Base-by-base conservation (phyloP, 352 stramenopile species). In the Phytopythium oedochilum region DNA sequence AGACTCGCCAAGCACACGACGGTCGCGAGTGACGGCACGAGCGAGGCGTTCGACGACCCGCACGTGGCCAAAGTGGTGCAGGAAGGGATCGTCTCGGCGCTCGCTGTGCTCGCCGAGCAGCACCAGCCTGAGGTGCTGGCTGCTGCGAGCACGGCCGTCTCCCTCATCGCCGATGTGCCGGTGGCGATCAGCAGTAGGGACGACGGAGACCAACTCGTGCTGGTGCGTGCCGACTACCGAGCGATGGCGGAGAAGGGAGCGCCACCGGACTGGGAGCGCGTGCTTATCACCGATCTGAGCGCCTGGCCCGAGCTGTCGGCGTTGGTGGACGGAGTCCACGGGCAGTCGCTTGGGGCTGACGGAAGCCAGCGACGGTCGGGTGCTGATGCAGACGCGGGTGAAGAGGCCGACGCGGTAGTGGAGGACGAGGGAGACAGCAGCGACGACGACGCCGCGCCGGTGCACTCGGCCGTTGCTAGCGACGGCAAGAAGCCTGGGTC, bases 1-100 rank as follows among this genome's bases (percentile, higher is more conserved):
- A 57, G 63, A 15, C 71, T 94, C 25, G 66, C 79, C 20, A 75
- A 68, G 6, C 73, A 78, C 31, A 69, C 34, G 32, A 42, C 60
- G 51, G 40, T 44, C 36, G 66, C 65, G 3, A 39, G 31, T 11
- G 40, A 57, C 31, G 42, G 40, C 31, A 18, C 17, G 1, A 20
- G 22, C 7, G 47, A 39, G 11, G 29, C 36, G 31, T 64, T 58
- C 28, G 70, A 74, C 55, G 73, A 81, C 38, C 68, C 68, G 17
- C 69, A 89, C 47, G 60, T 79, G 12, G 57, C 71, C 34, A 88
- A 76, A 28, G 78, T 93, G 50, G 66, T 86, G 42, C 79, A 89
- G 57, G 77, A 88, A 11, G 81, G 81, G 9, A 74, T 92, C 25
- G 79, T 94, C 5, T 59, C 71, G 0, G 79, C 79, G 1, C 83